phyloP scores from a whole-genome alignment of 495 filamentous ascomycete species.

The Trichoderma reesei region DNA sequence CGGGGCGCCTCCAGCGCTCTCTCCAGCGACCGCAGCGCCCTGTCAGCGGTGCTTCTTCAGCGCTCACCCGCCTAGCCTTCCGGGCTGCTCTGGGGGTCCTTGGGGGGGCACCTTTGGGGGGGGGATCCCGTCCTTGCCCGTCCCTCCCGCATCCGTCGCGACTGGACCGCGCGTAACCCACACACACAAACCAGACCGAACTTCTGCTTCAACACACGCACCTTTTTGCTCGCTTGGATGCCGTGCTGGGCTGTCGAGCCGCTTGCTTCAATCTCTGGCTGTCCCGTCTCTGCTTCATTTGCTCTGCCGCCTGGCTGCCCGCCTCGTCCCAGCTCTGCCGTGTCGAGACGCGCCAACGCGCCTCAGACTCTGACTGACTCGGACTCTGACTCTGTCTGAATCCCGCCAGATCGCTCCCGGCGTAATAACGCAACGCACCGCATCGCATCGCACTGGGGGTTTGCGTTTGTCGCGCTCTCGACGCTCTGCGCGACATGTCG shows the following conservation, averaged over 20 bases:
- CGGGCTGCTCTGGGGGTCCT: neutral
- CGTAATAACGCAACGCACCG: neutral
- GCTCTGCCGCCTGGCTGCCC: neutral
- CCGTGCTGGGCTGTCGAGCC: neutral
- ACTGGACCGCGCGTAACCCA: slow-evolving; percentile 9
- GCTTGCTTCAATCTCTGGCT: no score
- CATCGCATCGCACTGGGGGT: no score
- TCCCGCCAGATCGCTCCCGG: neutral
- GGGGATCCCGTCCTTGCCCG: slow-evolving; percentile 8
- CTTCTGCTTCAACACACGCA: neutral
- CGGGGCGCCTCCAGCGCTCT: neutral
- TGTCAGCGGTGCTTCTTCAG: neutral
- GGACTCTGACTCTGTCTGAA: neutral
- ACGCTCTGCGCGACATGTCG: slow-evolving; percentile 1
- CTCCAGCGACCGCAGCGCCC: neutral
- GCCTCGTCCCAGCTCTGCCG: neutral
- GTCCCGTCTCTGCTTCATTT: no score
- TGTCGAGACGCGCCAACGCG: neutral
- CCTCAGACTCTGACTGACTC: neutral
- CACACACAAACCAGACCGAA: slow-evolving; percentile 5
- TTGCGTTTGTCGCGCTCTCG: no score
- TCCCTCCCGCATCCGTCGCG: slow-evolving; percentile 12
- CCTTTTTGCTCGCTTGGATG: neutral
- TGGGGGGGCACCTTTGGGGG: neutral
- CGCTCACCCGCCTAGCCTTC: neutral